Percentiles rank a stretch among this genome's conserved stretches.
Conservation (phyloP, 1,284 basidiomycete genomes). For the Bondarzewia mesenterica region DNA sequence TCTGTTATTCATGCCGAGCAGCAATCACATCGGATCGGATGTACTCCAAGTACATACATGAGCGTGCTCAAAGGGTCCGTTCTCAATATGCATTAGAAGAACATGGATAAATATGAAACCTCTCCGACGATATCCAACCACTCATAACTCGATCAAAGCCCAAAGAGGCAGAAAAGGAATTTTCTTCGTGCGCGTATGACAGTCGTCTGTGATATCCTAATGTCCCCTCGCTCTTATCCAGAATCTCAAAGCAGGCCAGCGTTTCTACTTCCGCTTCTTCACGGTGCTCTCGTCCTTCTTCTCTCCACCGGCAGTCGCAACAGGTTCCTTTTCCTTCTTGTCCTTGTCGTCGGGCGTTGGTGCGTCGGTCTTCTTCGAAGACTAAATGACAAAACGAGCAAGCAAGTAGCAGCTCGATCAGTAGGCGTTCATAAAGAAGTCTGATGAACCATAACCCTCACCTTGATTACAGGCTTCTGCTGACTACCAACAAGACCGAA, state of each 20-base stretch:
- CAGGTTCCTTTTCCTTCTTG: conserved; percentile 52
- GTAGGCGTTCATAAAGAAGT: background rate
- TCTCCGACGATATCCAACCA: too few relatives aligned
- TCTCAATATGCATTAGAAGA: too few relatives aligned
- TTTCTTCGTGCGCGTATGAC: too few relatives aligned
- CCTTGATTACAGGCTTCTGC: conserved; percentile 64
- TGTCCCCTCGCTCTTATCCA: background rate
- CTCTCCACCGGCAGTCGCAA: conserved; percentile 59
- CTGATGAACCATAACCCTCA: conserved; percentile 14
- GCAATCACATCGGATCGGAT: too few relatives aligned
- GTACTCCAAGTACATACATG: too few relatives aligned
- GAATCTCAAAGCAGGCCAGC: background rate
- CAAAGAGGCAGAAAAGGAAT: too few relatives aligned
- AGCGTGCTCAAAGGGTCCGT: too few relatives aligned
- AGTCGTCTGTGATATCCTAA: too few relatives aligned
- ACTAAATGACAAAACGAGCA: conserved; percentile 26
- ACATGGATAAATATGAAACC: too few relatives aligned
- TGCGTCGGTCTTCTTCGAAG: conserved; percentile 69
- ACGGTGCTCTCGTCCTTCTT: conserved; percentile 51
- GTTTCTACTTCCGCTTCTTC: conserved; percentile 48
- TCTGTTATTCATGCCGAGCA: too few relatives aligned
- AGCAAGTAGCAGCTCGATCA: background rate
- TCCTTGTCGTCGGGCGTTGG: conserved; percentile 56
- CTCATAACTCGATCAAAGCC: too few relatives aligned
- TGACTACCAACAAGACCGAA: conserved; percentile 70